These are phyloP conservation scores for Neopestalotiopsis rosae DNA, from an alignment of 2,329 filamentous ascomycete species.

Conservation along the genomic window DNA sequence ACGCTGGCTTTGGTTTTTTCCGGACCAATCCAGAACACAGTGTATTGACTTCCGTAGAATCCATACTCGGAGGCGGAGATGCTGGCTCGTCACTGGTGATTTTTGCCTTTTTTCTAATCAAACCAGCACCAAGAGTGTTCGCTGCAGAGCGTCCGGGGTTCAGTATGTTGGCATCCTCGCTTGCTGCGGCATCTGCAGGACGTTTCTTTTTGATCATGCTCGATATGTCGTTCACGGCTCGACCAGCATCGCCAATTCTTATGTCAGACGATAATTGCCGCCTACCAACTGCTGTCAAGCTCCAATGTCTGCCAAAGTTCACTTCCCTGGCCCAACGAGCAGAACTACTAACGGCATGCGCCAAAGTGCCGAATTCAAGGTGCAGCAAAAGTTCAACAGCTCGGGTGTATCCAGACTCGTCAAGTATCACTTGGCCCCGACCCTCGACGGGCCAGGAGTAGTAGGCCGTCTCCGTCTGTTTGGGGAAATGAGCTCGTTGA, in stretches of 20 bases:
- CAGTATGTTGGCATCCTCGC: constrained; percentile 5
- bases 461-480: constrained; percentile 62
- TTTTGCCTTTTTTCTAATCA: constrained; percentile 59
- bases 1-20: constrained; percentile 54
- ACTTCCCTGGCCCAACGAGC: constrained; percentile 74
- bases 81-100: constrained; percentile 23
- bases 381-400: constrained; percentile 73
- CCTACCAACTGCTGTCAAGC: constrained; percentile 53
- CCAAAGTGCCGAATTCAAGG: constrained; percentile 73
- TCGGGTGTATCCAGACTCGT: constrained; percentile 69
- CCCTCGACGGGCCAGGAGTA: constrained; percentile 69
- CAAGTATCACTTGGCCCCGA: constrained; percentile 67
- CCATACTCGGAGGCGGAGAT: background rate
- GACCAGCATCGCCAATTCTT: constrained; percentile 19
- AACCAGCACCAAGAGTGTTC: constrained; percentile 41
- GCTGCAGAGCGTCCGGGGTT: constrained; percentile 26
- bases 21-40: constrained; percentile 47
- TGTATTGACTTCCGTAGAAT: constrained; percentile 33
- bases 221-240: constrained; percentile 51
- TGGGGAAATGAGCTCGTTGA: constrained; percentile 53
- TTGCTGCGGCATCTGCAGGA: constrained; percentile 24
- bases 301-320: constrained; percentile 58
- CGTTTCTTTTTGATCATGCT: constrained; percentile 55
- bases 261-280: constrained; percentile 32
- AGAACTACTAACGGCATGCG: constrained; percentile 69